Percentiles rank a stretch among this genome's conserved stretches.
phyloP scores from a whole-genome alignment of 2,329 filamentous ascomycete genomes.

The Ascochyta clinopodiicola region DNA sequence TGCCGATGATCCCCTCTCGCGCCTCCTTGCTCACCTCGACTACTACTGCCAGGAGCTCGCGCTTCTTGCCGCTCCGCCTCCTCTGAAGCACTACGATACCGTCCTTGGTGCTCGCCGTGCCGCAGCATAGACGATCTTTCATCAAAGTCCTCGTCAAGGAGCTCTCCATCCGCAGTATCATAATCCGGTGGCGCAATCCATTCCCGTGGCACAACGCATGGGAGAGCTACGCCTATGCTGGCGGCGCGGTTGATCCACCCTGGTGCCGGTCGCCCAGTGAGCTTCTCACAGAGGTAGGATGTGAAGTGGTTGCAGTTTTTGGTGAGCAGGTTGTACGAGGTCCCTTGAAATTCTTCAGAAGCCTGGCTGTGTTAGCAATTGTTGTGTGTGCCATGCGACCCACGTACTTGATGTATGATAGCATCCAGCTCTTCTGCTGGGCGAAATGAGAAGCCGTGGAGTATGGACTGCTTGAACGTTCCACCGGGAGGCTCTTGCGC shows the following conservation, averaged over 20 bases:
- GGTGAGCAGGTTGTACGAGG: constrained; percentile 79
- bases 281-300: constrained; percentile 72
- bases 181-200: constrained; percentile 83
- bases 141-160: constrained; percentile 64
- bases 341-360: constrained; percentile 75
- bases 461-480: constrained; percentile 74
- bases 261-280: constrained; percentile 74
- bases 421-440: constrained; percentile 72
- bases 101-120: constrained; percentile 41
- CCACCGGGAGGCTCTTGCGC: constrained; percentile 76
- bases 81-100: constrained; percentile 36
- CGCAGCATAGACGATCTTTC: constrained; percentile 68
- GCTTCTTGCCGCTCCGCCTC: constrained; percentile 39
- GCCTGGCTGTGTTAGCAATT: constrained; percentile 52
- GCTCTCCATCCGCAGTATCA: constrained; percentile 73
- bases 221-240: constrained; percentile 79
- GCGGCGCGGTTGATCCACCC: constrained; percentile 83
- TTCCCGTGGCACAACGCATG: constrained; percentile 81
- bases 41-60: constrained; percentile 37
- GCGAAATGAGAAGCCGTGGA: constrained; percentile 80
- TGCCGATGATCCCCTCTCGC: constrained; percentile 41
- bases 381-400: neutral
- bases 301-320: constrained; percentile 93
- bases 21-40: constrained; percentile 44
- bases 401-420: constrained; percentile 64